These are phyloP conservation scores for Cutaneotrichosporon arboriforme DNA, from an alignment of 1,284 basidiomycete species.

Conservation along the genomic window DNA sequence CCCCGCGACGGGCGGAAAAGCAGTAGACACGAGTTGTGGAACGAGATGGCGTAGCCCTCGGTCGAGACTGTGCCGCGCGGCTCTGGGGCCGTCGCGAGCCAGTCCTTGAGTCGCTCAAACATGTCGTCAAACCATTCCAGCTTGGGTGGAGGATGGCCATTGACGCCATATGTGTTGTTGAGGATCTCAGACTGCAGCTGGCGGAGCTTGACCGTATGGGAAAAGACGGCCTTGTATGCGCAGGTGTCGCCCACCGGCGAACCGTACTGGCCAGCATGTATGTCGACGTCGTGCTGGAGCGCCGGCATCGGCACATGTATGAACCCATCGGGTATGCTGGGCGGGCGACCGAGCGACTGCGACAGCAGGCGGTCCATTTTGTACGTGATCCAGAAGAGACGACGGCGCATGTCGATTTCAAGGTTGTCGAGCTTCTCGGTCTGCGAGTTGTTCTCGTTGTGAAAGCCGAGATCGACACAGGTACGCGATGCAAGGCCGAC, in stretches of 20 bases:
- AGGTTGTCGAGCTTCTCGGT: slow-evolving; percentile 42
- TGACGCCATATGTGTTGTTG: slow-evolving; percentile 43
- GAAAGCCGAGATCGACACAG: slow-evolving; percentile 49
- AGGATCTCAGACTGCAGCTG: slow-evolving; percentile 49
- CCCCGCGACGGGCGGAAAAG: slow-evolving; percentile 48
- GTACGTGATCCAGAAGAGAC: slow-evolving; percentile 49
- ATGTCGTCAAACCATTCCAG: slow-evolving; percentile 47
- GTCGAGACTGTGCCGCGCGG: slow-evolving; percentile 46
- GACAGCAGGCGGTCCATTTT: slow-evolving; percentile 49
- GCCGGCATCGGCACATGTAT: slow-evolving; percentile 45
- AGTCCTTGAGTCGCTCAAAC: slow-evolving; percentile 45
- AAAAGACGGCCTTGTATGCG: slow-evolving; percentile 46
- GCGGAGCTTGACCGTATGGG: slow-evolving; percentile 45
- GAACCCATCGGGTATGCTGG: slow-evolving; percentile 48
- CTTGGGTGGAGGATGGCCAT: slow-evolving; percentile 32
- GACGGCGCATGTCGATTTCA: slow-evolving; percentile 48
- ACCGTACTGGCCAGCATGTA: slow-evolving; percentile 36
- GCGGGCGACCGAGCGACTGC: slow-evolving; percentile 47
- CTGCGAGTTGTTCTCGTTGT: slow-evolving; percentile 47
- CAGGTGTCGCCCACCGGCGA: slow-evolving; percentile 38
- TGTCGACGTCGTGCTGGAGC: slow-evolving; percentile 44
- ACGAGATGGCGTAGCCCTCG: slow-evolving; percentile 48
- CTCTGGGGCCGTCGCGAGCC: slow-evolving; percentile 45
- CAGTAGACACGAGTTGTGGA: slow-evolving; percentile 49
- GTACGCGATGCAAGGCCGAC: slow-evolving; percentile 47